A percentile compares a stretch with the other conserved stretches of the same genome.
These are phyloP conservation scores for Boletus reticulatus DNA, from an alignment of 768 basidiomycete species.

Conservation along the genomic window DNA sequence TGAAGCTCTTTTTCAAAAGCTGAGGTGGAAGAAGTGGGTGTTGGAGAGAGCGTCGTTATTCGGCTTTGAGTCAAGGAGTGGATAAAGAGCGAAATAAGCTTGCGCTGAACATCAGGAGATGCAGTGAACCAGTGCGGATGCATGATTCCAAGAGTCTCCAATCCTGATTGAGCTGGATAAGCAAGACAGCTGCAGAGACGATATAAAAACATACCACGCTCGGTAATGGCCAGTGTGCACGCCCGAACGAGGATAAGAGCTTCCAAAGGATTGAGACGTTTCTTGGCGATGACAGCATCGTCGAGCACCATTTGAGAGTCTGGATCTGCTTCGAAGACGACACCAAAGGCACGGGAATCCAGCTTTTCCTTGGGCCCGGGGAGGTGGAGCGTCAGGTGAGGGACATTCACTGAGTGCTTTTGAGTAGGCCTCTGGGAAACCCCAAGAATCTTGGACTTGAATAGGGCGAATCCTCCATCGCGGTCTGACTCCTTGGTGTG, in stretches of 20 bases:
- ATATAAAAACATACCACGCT: constrained; percentile 49
- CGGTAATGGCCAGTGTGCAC: constrained; percentile 64
- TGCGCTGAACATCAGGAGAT: constrained; percentile 64
- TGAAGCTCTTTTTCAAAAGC: constrained; percentile 65
- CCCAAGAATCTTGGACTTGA: constrained; percentile 46
- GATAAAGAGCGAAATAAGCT: constrained; percentile 68
- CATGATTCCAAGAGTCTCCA: constrained; percentile 82
- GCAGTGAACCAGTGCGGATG: constrained; percentile 83
- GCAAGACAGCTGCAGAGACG: constrained; percentile 4
- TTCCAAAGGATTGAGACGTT: constrained; percentile 59
- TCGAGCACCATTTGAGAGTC: constrained; percentile 46
- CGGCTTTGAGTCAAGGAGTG: constrained; percentile 54
- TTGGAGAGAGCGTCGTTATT: constrained; percentile 50
- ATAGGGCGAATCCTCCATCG: constrained; percentile 47
- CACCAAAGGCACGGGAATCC: constrained; percentile 47
- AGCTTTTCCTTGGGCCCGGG: constrained; percentile 49
- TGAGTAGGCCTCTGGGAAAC: constrained; percentile 34
- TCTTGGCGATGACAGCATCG: constrained; percentile 55
- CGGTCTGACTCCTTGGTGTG: constrained; percentile 39
- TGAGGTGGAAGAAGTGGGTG: constrained; percentile 43
- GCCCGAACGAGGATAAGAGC: constrained; percentile 61
- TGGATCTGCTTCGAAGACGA: constrained; percentile 60
- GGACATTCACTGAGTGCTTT: constrained; percentile 36
- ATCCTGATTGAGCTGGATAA: constrained; percentile 42
- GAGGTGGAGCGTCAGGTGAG: constrained; percentile 64